Evolutionary conservation across 306 rosid genomes (phyloP), one percentile per base, ranked within the genome.

Genomic region (Fagus sylvatica): DNA sequence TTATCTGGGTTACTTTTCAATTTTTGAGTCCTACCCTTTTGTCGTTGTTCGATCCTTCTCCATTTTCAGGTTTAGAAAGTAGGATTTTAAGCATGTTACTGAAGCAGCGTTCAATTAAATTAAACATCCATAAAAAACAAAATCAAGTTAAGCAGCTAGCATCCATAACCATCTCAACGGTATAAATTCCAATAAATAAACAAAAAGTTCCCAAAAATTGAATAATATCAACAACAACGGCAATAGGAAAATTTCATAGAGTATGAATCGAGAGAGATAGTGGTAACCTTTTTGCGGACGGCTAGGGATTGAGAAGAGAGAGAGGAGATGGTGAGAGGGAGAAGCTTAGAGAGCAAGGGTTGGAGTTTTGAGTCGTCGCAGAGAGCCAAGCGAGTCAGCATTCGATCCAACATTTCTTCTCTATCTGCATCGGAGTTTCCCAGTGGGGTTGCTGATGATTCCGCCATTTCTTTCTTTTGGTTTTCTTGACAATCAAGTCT

Each of bases 331-430:
- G 91, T 80, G 76, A 83, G 72, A 6, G 98, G 98, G 60, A 95
- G 98, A 41, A 95, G 92, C 88, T 89, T 90, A 71, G 87, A 82
- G 75, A 95, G 98, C 67, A 95, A 76, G 49, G 86, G 71, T 53
- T 95, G 90, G 76, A 95, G 97, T 19, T 92, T 91, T 81, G 97
- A 87, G 83, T 95, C 98, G 46, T 92, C 97, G 79, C 95, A 95
- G 64, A 95, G 90, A 81, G 98, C 98, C 73, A 95, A 84, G 28
- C 93, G 90, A 77, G 98, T 95, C 2, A 95, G 86, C 88, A 89
- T 85, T 56, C 97, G 97, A 89, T 95, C 98, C 34, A 92, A 91
- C 79, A 89, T 81, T 80, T 95, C 95, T 83, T 85, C 97, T 1
- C 78, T 77, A 48, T 90, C 95, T 12, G 69, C 79, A 53, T 90